Evolutionary conservation across 1,284 basidiomycete species (phyloP), one percentile per base, ranked within the genome.

Genomic region (Cronartium ribicola): DNA sequence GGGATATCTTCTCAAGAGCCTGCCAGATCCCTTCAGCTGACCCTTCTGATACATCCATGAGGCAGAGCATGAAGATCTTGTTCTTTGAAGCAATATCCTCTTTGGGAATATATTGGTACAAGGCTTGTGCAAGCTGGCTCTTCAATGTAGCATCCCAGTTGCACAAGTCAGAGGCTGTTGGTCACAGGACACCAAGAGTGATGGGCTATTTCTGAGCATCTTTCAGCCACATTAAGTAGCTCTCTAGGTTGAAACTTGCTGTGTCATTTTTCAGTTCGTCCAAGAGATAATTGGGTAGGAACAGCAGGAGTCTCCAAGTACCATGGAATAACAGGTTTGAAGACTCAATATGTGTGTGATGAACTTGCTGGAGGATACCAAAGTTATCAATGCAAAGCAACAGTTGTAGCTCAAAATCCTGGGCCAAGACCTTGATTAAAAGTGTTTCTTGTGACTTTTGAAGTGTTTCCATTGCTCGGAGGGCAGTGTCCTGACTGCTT

Each of bases 301-400:
- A 41, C 39, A 57, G 66, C 22, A 67, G 55, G 36, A 61, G 46
- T 13, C 67, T 57, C 51, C 55, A 69, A 17, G 67, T 69, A 1
- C 40, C 67, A 46, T 61, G 55, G 37, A 69, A 69, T 41, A 69
- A 43, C 10, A 17, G 41, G 7, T 22, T 59, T n/a, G 8, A 13
- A 3, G 29, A 29, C 43, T 43, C 59, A 14, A 69, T 17, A 11
- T 43, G 36, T 29, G 57, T 59, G 4, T 39, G 37, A 22, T 69
- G 67, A 37, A 46, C 51, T 13, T 22, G 44, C 39, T 69, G 36
- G 37, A 61, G 67, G 14, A 69, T 39, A 48, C 62, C 60, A 13
- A 69, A 44, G 40, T 69, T 69, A 59, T 69, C 59, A 8, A 69
- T 59, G 22, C 51, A 60, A 10, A 69, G 59, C 22, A 43, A 48